Evolutionary conservation across 139 green algal genomes (phyloP).

Genomic region (Edaphochlamys debaryana): DNA sequence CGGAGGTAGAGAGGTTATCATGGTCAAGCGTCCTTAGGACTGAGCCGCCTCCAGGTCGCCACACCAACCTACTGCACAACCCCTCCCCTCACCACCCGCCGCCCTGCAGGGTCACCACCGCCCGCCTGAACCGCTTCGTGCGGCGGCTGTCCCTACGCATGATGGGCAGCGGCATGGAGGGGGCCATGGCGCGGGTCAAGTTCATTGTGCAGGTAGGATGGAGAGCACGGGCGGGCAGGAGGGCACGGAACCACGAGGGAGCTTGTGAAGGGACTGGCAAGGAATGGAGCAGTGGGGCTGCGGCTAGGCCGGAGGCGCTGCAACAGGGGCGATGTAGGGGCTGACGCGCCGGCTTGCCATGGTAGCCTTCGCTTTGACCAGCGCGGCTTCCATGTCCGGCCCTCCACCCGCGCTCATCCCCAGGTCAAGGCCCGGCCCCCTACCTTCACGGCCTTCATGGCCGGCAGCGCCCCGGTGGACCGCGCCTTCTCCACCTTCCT

Average conservation of each 20-base stretch:
- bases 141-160: constrained; percentile 40
- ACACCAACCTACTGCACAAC: too few relatives aligned
- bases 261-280: too few relatives aligned
- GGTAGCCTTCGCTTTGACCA: too few relatives aligned
- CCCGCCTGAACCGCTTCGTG: constrained; percentile 51
- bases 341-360: too few relatives aligned
- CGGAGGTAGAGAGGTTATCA: too few relatives aligned
- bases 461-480: constrained; percentile 43
- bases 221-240: background rate
- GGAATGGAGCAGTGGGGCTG: too few relatives aligned
- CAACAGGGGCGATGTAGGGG: too few relatives aligned
- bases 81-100: background rate
- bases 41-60: too few relatives aligned
- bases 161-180: constrained; percentile 40
- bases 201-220: constrained; percentile 70
- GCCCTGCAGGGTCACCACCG: constrained; percentile 51
- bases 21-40: too few relatives aligned
- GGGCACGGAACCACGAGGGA: too few relatives aligned
- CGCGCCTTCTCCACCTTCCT: constrained; percentile 54
- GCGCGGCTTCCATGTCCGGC: background rate
- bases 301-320: too few relatives aligned
- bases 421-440: constrained; percentile 81
- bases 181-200: constrained; percentile 57
- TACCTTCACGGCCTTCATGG: constrained; percentile 78
- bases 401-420: background rate